These are phyloP conservation scores for Penicillium simplicissimum DNA, from an alignment of 495 filamentous ascomycete genomes.

Conservation along the genomic window DNA sequence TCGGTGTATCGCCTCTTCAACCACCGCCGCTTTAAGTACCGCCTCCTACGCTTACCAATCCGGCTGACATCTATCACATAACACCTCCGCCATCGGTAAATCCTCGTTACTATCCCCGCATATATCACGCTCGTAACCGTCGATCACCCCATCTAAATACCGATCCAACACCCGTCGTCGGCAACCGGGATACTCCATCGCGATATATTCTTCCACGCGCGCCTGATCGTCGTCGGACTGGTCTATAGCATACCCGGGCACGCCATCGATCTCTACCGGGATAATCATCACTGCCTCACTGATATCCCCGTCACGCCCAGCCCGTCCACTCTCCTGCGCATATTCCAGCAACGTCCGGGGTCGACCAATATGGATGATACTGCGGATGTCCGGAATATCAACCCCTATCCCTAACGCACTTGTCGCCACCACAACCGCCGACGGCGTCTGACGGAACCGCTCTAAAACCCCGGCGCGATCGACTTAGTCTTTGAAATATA, in stretches of 20 bases:
- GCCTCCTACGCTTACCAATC: not conserved
- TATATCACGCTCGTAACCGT: not conserved
- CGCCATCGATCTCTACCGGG: not conserved
- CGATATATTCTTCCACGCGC: not conserved
- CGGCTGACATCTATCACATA: not conserved
- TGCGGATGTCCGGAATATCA: constrained; percentile 22
- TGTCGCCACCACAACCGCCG: constrained; percentile 16
- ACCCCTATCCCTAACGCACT: constrained; percentile 28
- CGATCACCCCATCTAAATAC: not conserved
- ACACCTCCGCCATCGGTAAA: not conserved
- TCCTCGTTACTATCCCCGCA: not conserved
- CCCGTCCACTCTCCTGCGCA: constrained; percentile 26
- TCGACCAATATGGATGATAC: constrained; percentile 20
- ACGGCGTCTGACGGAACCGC: constrained; percentile 7
- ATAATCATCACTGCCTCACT: constrained; percentile 4
- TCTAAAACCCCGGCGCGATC: constrained; percentile 7
- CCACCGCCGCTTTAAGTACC: too few species aligned
- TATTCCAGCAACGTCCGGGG: constrained; percentile 21
- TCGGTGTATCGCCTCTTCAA: too few species aligned
- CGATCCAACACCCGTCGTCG: not conserved
- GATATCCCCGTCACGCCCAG: constrained; percentile 17
- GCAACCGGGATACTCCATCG: not conserved
- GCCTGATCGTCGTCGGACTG: not conserved
- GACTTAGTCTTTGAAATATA: constrained; percentile 8
- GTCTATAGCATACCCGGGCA: not conserved